Base-by-base conservation (phyloP, 345 rosid species). In the Lenwebbia sp. region DNA sequence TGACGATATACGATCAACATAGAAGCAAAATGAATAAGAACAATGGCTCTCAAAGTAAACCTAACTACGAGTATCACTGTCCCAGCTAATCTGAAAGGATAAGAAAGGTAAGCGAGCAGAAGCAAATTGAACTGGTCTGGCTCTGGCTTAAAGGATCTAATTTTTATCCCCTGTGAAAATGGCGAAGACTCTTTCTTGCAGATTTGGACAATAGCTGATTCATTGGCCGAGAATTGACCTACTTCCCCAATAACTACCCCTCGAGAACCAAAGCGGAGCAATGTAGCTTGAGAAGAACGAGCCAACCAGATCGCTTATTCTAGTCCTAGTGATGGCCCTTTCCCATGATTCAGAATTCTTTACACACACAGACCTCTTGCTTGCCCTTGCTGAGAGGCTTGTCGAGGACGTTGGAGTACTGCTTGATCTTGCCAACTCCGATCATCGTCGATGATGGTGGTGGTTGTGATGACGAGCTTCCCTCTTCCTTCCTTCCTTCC, bases 331-430 rank as follows among this genome's bases (percentile, higher is more conserved):
- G 47, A 44, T 12, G 52, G 0, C 52, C 52, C 52, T 11, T 50
- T 50, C 52, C 14, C 52, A 0, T 50, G 52, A 50, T 50, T 50
- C 52, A 50, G 52, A 50, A 50, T 12, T 50, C 52, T 50, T 50
- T 50, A 50, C 14, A 50, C 52, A 50, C 52, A 50, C 52, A 50
- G 52, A 95, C 99, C 98, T 97, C 99, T 91, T 95, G 99, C 85
- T 97, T 97, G 91, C 99, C 98, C 92, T 95, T 97, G 92, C 95
- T 91, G 86, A 97, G 98, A 56, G 99, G 98, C 87, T 94, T 97
- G 84, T 97, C 99, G 83, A 97, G 98, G 86, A 97, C 94, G 84
- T 97, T 97, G 9, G 98, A 89, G 94, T 97, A 95, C 86, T 94
- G 99, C 94, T 97, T 97, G 88, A 92, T 89, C 97, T 97, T 97